A percentile compares a stretch with the other conserved stretches of the same genome.
Evolutionary conservation across 495 filamentous ascomycete genomes (phyloP).

Genomic region (Aspergillus funiculosus): DNA sequence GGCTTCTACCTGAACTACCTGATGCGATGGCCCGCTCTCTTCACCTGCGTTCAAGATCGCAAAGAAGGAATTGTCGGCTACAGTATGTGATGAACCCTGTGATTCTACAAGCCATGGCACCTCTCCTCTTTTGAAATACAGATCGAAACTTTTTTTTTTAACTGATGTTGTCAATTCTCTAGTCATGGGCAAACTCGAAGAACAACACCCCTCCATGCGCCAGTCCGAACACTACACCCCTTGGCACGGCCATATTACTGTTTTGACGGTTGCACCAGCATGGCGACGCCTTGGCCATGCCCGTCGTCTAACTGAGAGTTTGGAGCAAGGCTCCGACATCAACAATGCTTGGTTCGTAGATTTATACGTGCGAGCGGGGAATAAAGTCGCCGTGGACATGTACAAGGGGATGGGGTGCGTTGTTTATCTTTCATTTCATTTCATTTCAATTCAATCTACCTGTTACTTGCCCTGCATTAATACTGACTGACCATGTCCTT

Average conservation of each 20-base stretch:
- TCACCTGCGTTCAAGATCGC: slow-evolving; percentile 76
- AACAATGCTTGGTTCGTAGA: slow-evolving; percentile 92
- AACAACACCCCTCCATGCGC: slow-evolving; percentile 64
- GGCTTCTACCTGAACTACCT: slow-evolving; percentile 94
- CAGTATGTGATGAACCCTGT: slow-evolving; percentile 50
- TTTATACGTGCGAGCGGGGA: slow-evolving; percentile 83
- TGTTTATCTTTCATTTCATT: neutral
- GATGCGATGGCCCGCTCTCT: slow-evolving; percentile 89
- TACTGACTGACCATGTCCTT: neutral
- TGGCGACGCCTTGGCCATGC: slow-evolving; percentile 83
- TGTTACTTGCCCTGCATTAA: neutral
- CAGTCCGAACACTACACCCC: slow-evolving; percentile 82
- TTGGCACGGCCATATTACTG: slow-evolving; percentile 97
- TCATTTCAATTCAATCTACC: neutral
- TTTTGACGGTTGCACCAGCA: slow-evolving; percentile 83
- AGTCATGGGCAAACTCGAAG: slow-evolving; percentile 97
- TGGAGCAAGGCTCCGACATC: slow-evolving; percentile 73
- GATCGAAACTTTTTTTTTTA: neutral
- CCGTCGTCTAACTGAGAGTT: slow-evolving; percentile 64
- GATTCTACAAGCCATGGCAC: neutral
- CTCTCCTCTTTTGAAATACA: neutral
- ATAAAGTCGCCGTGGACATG: slow-evolving; percentile 77
- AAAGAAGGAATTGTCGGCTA: slow-evolving; percentile 84
- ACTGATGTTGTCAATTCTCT: slow-evolving; percentile 1
- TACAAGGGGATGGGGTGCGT: slow-evolving; percentile 84